A percentile compares a stretch with the other conserved stretches of the same genome.
phyloP scores from a whole-genome alignment of 495 filamentous ascomycete species.

The Xylaria intraflava region DNA sequence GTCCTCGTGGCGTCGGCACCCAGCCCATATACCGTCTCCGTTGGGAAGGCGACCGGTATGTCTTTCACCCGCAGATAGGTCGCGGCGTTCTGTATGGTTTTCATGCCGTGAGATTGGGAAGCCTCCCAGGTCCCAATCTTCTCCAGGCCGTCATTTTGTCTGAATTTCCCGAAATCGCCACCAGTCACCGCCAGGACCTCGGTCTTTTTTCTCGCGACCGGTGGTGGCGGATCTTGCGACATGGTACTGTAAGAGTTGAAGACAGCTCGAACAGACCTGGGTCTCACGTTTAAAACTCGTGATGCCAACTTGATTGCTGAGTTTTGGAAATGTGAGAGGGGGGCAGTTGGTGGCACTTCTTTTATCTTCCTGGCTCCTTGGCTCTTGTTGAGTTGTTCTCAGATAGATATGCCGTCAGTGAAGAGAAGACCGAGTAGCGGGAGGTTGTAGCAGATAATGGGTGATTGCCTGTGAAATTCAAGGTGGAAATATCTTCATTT shows the following conservation, averaged over 20 bases:
- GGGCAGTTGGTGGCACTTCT: background rate
- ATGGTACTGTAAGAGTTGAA: constrained; percentile 23
- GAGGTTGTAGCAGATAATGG: background rate
- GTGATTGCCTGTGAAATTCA: background rate
- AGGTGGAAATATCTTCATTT: constrained; percentile 4
- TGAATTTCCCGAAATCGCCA: constrained; percentile 18
- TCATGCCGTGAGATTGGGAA: constrained; percentile 16
- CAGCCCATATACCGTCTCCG: constrained; percentile 95
- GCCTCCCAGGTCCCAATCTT: constrained; percentile 22
- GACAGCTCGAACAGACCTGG: constrained; percentile 17
- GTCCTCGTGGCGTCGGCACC: constrained; percentile 88
- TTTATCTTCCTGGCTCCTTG: background rate
- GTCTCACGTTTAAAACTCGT: constrained; percentile 5
- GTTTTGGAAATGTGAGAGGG: background rate
- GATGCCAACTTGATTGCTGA: constrained; percentile 21
- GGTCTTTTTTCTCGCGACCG: constrained; percentile 3
- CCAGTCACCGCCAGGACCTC: constrained; percentile 15
- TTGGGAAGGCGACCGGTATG: constrained; percentile 88
- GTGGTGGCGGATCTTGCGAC: constrained; percentile 20
- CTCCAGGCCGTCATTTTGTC: constrained; percentile 13
- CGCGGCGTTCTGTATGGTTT: constrained; percentile 49
- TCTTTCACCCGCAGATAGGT: constrained; percentile 53
- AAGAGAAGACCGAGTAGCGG: background rate
- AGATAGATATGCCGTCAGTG: background rate
- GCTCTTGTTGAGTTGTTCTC: background rate